Evolutionary conservation across 1,284 basidiomycete genomes (phyloP), one percentile per base, ranked within the genome.

Genomic region (Moesziomyces sp.): DNA sequence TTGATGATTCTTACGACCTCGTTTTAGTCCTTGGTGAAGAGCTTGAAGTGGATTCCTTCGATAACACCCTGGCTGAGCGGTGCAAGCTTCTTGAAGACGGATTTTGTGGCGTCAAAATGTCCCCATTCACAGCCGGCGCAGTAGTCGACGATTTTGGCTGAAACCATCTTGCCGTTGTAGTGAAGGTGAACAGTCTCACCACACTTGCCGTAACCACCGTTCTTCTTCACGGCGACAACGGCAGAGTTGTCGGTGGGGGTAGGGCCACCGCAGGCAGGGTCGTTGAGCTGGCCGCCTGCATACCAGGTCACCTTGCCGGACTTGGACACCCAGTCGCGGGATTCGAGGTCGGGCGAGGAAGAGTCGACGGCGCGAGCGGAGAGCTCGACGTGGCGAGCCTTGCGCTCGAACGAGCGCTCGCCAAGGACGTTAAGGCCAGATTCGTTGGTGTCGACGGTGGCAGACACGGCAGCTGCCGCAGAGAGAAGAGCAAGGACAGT

Each of bases 241-340:
- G 66, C 42, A n/a, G 73, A 73, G 24, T 66, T 30, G 59, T 81
- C 79, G 18, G 34, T 57, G 5, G 81, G 81, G 8, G 68, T 66
- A 2, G 61, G n/a, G 10, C 81, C 81, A 34, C 80, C 80, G 59
- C 81, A 83, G 18, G 80, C 79, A 1, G 81, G 81, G 55, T 74
- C 59, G 35, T 63, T 26, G 16, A 83, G 71, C 62, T 82, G 81
- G 19, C 28, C 34, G 46, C 80, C 80, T 16, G 46, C 71, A 67
- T 82, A 82, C 69, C 73, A 82, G 56, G 80, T 82, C 35, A 78
- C 47, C 55, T 69, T 73, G 35, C 77, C 78, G 40, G 42, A 52
- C 51, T 75, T 75, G 43, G 47, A 49, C 18, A 74, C 67, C 49
- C 46, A 71, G 52, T 75, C 71, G 38, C 77, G 77, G 48, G 67